Evolutionary conservation across 805 yeast genomes (phyloP).

Genomic region (Candida ulmi): DNA sequence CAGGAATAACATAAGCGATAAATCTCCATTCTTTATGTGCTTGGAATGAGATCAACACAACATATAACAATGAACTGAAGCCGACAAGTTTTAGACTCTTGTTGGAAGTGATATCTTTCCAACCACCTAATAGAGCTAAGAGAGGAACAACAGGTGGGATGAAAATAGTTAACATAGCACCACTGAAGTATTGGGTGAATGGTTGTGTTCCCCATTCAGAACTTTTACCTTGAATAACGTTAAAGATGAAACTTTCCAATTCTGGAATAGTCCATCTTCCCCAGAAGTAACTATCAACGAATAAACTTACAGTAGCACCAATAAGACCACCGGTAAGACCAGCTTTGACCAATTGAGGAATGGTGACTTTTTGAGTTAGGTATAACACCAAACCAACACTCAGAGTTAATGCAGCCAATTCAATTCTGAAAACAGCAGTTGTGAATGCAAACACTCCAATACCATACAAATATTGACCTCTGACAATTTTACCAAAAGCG

Average conservation of each 20-base stretch:
- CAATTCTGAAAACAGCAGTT: slow-evolving; percentile 68
- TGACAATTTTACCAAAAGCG: slow-evolving; percentile 46
- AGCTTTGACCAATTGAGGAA: slow-evolving; percentile 34
- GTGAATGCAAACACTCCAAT: slow-evolving; percentile 53
- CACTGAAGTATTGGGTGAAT: slow-evolving; percentile 55
- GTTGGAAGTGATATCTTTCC: slow-evolving; percentile 27
- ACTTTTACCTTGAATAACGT: slow-evolving; percentile 71
- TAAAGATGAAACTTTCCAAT: slow-evolving; percentile 62
- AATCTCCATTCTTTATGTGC: slow-evolving; percentile 97
- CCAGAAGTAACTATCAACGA: slow-evolving; percentile 81
- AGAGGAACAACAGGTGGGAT: slow-evolving; percentile 40
- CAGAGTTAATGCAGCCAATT: slow-evolving; percentile 51
- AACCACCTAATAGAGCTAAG: slow-evolving; percentile 32
- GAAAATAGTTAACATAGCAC: slow-evolving; percentile 35
- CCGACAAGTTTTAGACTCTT: slow-evolving; percentile 39
- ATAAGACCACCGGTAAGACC: slow-evolving; percentile 42
- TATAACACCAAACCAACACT: slow-evolving; percentile 43
- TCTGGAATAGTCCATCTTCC: slow-evolving; percentile 60
- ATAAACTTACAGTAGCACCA: slow-evolving; percentile 44
- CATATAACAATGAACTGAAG: slow-evolving; percentile 46
- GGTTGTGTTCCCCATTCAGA: slow-evolving; percentile 86
- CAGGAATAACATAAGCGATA: slow-evolving; percentile 69
- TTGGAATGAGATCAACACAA: slow-evolving; percentile 66
- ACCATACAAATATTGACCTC: slow-evolving; percentile 39
- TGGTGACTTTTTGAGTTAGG: slow-evolving; percentile 39